Evolutionary conservation across 345 rosid genomes (phyloP).

Genomic region (Brassica nigra): DNA sequence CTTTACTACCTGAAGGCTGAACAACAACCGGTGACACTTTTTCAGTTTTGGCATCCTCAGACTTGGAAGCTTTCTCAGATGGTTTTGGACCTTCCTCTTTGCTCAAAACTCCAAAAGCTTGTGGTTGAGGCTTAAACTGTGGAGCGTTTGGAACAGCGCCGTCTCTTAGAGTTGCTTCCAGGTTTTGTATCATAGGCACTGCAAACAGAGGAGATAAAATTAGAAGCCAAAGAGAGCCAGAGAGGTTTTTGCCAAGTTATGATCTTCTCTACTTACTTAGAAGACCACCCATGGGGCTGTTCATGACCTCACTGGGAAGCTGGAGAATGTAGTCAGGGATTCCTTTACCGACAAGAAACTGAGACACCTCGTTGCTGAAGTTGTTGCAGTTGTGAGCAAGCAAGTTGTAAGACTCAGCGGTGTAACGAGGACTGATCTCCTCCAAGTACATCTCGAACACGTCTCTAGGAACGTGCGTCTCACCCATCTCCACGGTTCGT

Average conservation of each 20-base stretch:
- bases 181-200: slow-evolving; percentile 97
- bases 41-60: slow-evolving; percentile 26
- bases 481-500: slow-evolving; percentile 71
- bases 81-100: slow-evolving; percentile 17
- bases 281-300: slow-evolving; percentile 94
- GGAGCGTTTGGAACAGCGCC: slow-evolving; percentile 92
- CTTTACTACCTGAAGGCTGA: slow-evolving; percentile 36
- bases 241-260: background rate
- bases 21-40: slow-evolving; percentile 41
- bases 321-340: slow-evolving; percentile 89
- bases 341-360: slow-evolving; percentile 75
- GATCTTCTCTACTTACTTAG: slow-evolving; percentile 55
- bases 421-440: slow-evolving; percentile 84
- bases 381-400: slow-evolving; percentile 92
- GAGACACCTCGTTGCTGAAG: slow-evolving; percentile 87
- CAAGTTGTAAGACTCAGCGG: slow-evolving; percentile 77
- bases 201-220: slow-evolving; percentile 19
- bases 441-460: slow-evolving; percentile 82
- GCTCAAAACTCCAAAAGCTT: slow-evolving; percentile 35
- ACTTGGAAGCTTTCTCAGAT: slow-evolving; percentile 22
- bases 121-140: slow-evolving; percentile 65
- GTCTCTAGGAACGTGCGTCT: slow-evolving; percentile 78
- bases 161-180: slow-evolving; percentile 71
- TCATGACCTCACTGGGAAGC: slow-evolving; percentile 84
- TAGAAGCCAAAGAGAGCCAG: background rate